Evolutionary conservation across 2,329 filamentous ascomycete genomes (phyloP).

Genomic region (Venturia nashicola): DNA sequence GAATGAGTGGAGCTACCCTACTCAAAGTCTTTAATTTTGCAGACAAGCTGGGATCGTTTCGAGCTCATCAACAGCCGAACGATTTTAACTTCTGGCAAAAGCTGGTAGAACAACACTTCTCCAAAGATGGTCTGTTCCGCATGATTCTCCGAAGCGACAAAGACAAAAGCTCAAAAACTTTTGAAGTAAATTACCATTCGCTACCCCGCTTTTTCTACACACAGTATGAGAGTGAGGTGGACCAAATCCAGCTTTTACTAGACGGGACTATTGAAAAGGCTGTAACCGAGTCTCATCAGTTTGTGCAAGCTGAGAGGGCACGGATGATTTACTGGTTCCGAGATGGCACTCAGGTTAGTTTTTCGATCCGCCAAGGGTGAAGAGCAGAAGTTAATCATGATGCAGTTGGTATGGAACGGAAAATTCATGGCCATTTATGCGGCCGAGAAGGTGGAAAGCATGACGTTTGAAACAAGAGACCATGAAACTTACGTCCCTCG

Average conservation of each 20-base stretch:
- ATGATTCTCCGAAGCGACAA: constrained; percentile 48
- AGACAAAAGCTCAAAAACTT: constrained; percentile 59
- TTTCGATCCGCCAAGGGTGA: background rate
- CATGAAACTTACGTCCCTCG: constrained; percentile 80
- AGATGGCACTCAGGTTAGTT: constrained; percentile 64
- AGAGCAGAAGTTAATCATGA: constrained; percentile 9
- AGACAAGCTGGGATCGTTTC: constrained; percentile 44
- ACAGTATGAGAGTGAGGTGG: constrained; percentile 77
- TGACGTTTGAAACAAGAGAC: constrained; percentile 65
- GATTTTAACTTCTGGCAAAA: constrained; percentile 66
- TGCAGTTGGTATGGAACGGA: constrained; percentile 64
- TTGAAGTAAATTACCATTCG: constrained; percentile 72
- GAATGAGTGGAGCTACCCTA: constrained; percentile 32
- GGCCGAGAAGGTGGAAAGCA: constrained; percentile 64
- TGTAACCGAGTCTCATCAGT: constrained; percentile 3
- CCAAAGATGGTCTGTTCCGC: constrained; percentile 62
- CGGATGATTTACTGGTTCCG: constrained; percentile 85
- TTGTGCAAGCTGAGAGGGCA: constrained; percentile 46
- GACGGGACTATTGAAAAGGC: constrained; percentile 49
- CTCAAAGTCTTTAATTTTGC: constrained; percentile 43
- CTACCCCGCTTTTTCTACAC: constrained; percentile 83
- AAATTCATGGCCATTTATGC: constrained; percentile 67
- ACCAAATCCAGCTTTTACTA: constrained; percentile 73
- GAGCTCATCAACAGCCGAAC: constrained; percentile 46
- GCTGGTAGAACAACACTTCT: constrained; percentile 76